Evolutionary conservation across 768 basidiomycete genomes (phyloP), one percentile per base, ranked within the genome.

Genomic region (Boletellus sp.): DNA sequence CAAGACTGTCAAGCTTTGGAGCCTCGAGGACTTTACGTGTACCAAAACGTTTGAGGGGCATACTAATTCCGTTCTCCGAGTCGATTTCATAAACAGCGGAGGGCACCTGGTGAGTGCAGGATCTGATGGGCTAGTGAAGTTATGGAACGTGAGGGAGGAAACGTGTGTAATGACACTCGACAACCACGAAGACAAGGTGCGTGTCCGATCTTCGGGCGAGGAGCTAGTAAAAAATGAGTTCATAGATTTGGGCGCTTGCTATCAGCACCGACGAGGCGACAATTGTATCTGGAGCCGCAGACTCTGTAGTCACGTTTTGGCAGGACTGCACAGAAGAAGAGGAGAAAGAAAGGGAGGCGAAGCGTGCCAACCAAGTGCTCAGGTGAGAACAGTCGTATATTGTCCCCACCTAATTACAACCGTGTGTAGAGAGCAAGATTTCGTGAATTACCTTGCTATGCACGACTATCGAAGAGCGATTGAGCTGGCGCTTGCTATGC

Each of bases 1-100:
- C 70, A 90, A 90, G 69, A 94, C 94, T 0, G 80, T 98, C 56
- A 91, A 87, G 66, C 70, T 99, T 28, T 99, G 96, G 96, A 93
- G 77, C 69, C 67, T 98, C 55, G 90, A 94, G 54, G 92, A 97
- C 64, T 96, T 86, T 69, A 81, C 90, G 22, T 99, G 96, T 66
- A 65, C 98, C 53, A 83, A 93, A 78, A 98, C 96, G 19, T 94
- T 98, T 60, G 96, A 99, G 71, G 96, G 96, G 0, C 96, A 99
- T 68, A 92, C 93, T 8, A 98, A 97, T 68, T 96, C 96, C 12
- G 93, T 99, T 28, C 70, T 99, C 46, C 75, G 94, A 45, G 90
- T 98, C 26, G 92, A 94, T 61, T 98, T 96, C 67, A 63, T 97
- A 38, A 88, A 87, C 58, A 64, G 73, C 38, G 94, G 87, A 16